Evolutionary conservation across 148 eudicot genomes (phyloP).

Genomic region (Camellia lanceoleosa): DNA sequence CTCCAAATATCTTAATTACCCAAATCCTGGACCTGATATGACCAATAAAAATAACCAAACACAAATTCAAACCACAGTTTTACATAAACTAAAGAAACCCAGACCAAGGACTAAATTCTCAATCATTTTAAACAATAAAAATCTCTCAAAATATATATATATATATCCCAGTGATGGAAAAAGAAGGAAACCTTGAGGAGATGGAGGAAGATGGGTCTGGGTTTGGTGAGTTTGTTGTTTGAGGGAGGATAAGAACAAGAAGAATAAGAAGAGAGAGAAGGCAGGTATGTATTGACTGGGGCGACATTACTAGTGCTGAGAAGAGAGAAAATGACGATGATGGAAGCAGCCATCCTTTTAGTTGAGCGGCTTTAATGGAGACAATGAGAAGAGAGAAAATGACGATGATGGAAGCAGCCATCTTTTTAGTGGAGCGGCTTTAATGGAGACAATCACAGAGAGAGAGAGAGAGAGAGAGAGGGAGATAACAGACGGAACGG

Average conservation of each 20-base stretch:
- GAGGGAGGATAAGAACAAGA: neutral
- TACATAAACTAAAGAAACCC: neutral
- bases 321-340: neutral
- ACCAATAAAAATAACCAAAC: neutral
- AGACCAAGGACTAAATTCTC: neutral
- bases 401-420: slow-evolving; percentile 7
- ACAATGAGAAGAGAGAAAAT: neutral
- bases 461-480: neutral
- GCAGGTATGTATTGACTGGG: neutral
- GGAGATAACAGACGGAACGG: neutral
- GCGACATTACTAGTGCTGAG: neutral
- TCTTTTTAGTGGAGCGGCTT: slow-evolving; percentile 3
- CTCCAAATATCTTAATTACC: neutral
- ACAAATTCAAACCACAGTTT: neutral
- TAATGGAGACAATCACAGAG: neutral
- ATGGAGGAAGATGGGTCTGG: neutral
- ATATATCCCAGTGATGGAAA: neutral
- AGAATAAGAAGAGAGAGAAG: neutral
- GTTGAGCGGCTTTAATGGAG: slow-evolving; percentile 12
- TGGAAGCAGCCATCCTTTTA: slow-evolving; percentile 3
- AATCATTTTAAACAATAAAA: neutral
- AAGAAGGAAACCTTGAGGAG: neutral
- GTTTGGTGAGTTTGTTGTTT: neutral
- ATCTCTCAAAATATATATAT: neutral
- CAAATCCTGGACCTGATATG: slow-evolving; percentile 6